Evolutionary conservation across 257 asterid species (phyloP), one percentile per base, ranked within the genome.

Genomic region (Petrea volubilis): DNA sequence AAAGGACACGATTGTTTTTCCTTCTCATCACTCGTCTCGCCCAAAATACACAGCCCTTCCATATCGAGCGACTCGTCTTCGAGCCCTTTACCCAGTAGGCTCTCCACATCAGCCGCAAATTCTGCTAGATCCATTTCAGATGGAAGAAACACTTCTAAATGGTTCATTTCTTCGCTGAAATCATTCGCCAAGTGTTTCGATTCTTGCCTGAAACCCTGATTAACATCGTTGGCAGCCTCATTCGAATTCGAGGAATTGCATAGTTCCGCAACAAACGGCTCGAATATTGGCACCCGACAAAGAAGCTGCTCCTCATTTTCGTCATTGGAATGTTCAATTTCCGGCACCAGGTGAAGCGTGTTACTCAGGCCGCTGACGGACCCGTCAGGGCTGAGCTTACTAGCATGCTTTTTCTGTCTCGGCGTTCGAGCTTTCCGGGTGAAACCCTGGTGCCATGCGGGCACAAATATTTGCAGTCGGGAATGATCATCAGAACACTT

Each of bases 91-190:
- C 98, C 97, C 1, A 93, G 41, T 51, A 93, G 60, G 72, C 81
- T 85, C 81, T 93, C 96, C 0, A 90, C 95, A 44, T 90, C 95
- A 0, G 98, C 96, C 0, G 96, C 91, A 33, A 93, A 93, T 10
- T 92, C 95, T 3, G 83, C 96, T 17, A 92, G 87, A 75, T 90
- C 98, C 87, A 86, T 74, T 59, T 92, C 97, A 3, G 95, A 81
- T 8, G 96, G 91, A 5, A 80, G 83, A 63, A 86, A 82, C 58
- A 86, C 92, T 21, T 83, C 74, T 0, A 81, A 29, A 51, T 73
- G 71, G 18, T 79, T 73, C 31, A 58, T 20, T 63, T 71, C 74
- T 1, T 29, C 64, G 4, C 56, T 27, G 7, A 71, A 72, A 5
- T 71, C 70, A 60, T 51, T 5, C 6, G 28, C 15, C 36, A 14